Base-by-base conservation (phyloP, 768 basidiomycete genomes). In the Lactifluus rugatus region DNA sequence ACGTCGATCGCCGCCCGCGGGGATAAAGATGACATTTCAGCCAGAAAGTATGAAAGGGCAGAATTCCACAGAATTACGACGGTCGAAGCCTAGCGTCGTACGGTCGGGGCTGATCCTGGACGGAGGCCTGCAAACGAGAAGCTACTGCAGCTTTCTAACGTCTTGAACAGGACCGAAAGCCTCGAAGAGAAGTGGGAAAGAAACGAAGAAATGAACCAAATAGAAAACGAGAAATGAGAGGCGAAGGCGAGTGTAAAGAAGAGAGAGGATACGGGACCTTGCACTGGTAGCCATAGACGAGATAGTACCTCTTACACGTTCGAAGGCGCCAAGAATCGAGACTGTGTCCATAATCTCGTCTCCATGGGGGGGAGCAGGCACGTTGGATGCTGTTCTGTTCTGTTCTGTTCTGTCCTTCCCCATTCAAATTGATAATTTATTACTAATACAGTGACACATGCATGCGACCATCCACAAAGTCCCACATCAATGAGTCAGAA, bases 81-180 rank as follows among this genome's bases (percentile, higher is more conserved):
- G 34, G 32, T 31, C 42, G 14, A 37, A 28, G 44, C 34, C 21
- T 36, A 46, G 53, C 42, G 48, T 48, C 31, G 39, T 13, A 19
- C 17, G 37, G 21, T 32, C 10, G 21, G 21, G 21, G n/a, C 44
- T 39, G 34, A 51, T 47, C 41, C 44, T 45, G 47, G 48, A 49
- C 32, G 48, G n/a, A 34, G 34, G 45, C 51, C 57, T 57, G 60
- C 37, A 34, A 44, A 25, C 23, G 42, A n/a, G 16, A 53, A 37
- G n/a, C 17, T 46, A 39, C 48, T 48, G 39, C 47, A 60, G 57
- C 57, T 42, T 60, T 57, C 61, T 54, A 37, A 49, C 53, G 58
- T 60, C 57, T 31, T 42, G 48, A 47, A 45, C 49, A 31, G 44
- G 54, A 49, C 39, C 34, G 14, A 39, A 49, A 17, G 61, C 39